Evolutionary conservation across 257 asterid genomes (phyloP).

Genomic region (Nicotiana paniculata): DNA sequence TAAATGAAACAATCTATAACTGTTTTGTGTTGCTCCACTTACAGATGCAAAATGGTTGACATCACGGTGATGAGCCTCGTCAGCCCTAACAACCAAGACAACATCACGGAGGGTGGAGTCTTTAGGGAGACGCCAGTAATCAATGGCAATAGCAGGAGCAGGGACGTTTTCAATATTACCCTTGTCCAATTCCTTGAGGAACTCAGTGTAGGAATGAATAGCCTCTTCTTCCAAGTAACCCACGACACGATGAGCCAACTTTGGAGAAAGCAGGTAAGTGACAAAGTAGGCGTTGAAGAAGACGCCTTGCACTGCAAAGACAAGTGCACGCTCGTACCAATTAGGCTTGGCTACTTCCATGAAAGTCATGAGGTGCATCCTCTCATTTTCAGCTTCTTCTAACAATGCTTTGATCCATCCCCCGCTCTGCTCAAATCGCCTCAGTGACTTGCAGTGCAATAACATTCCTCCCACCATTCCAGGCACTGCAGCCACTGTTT

Average conservation of each 20-base stretch:
- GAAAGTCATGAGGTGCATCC: conserved; percentile 80
- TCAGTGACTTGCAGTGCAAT: conserved; percentile 50
- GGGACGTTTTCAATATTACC: conserved; percentile 75
- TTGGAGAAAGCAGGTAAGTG: conserved; percentile 50
- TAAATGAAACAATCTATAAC: too few relatives aligned
- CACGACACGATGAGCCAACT: conserved; percentile 59
- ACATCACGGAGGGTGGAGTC: conserved; percentile 74
- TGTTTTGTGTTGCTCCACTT: neutral
- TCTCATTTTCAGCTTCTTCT: conserved; percentile 69
- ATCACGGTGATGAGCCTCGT: conserved; percentile 96
- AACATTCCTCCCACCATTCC: conserved; percentile 77
- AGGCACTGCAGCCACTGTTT: conserved; percentile 71
- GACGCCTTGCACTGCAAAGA: conserved; percentile 61
- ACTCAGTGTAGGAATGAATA: conserved; percentile 58
- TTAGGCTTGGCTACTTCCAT: conserved; percentile 63
- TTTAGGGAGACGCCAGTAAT: conserved; percentile 68
- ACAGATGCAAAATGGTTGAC: conserved; percentile 92
- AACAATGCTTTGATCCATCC: conserved; percentile 63
- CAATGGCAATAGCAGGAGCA: conserved; percentile 88
- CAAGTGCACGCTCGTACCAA: conserved; percentile 67
- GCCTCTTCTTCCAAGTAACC: conserved; percentile 77
- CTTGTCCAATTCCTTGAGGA: conserved; percentile 49
- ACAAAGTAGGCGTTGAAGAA: conserved; percentile 75
- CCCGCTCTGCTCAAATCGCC: conserved; percentile 61
- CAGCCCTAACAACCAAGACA: conserved; percentile 66